These are phyloP conservation scores for Neonectria ditissima DNA, from an alignment of 2,329 filamentous ascomycete genomes.

Conservation along the genomic window DNA sequence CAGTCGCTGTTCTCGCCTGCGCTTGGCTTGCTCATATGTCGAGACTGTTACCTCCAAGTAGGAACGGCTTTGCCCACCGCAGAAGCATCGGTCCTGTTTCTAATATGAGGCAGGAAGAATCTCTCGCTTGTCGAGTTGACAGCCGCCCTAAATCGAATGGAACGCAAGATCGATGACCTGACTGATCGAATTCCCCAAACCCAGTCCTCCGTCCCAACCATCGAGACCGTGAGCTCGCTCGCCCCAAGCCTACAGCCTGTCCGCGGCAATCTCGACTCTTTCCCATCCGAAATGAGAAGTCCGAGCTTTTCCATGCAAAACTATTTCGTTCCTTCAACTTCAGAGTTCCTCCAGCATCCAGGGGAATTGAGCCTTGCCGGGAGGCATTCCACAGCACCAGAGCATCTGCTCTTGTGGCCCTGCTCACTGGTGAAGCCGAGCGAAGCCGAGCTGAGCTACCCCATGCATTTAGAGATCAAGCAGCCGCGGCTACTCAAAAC, in stretches of 20 bases:
- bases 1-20: conserved; percentile 24
- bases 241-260: background rate
- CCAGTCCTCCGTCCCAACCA: background rate
- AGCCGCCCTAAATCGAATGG: conserved; percentile 23
- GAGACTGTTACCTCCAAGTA: conserved; percentile 30
- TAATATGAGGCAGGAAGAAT: conserved; percentile 12
- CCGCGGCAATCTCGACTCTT: background rate
- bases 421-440: conserved; percentile 22
- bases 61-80: background rate
- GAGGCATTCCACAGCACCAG: conserved; percentile 27
- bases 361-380: conserved; percentile 26
- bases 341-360: background rate
- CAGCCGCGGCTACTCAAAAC: conserved; percentile 13
- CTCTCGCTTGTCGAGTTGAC: conserved; percentile 25
- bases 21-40: conserved; percentile 27
- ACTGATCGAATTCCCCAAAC: background rate
- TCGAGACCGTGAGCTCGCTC: background rate
- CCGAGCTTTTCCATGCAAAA: conserved; percentile 12
- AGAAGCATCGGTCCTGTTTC: background rate
- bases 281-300: background rate
- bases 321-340: conserved; percentile 21
- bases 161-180: conserved; percentile 25
- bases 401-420: conserved; percentile 32
- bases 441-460: conserved; percentile 27
- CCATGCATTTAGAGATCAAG: conserved; percentile 31